Evolutionary conservation across 108 stramenopile genomes (phyloP).

Genomic region (Epithemia pelagica): DNA sequence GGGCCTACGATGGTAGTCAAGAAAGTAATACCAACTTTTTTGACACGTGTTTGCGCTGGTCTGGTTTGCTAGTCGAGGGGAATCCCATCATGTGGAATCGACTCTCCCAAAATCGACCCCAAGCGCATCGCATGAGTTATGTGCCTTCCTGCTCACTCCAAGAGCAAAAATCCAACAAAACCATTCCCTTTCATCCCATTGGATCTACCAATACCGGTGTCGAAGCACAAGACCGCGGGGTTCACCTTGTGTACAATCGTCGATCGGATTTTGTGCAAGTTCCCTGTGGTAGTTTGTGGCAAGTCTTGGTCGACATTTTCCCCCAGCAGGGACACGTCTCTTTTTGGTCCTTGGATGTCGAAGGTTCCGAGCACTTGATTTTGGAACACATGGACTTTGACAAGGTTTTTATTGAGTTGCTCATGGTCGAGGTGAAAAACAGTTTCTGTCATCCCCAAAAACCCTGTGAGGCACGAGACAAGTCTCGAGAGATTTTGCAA

Average conservation of each 20-base stretch:
- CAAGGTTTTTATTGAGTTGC: constrained; percentile 43
- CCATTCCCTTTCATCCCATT: neutral
- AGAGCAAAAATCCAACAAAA: constrained; percentile 1
- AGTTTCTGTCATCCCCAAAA: constrained; percentile 17
- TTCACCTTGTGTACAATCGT: neutral
- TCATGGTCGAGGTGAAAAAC: constrained; percentile 16
- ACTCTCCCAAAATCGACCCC: constrained; percentile 18
- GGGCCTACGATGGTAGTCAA: constrained; percentile 25
- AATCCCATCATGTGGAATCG: constrained; percentile 1
- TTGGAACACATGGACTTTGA: constrained; percentile 51
- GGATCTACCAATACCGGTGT: constrained; percentile 9
- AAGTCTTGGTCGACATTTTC: constrained; percentile 6
- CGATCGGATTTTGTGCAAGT: neutral
- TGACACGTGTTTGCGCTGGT: constrained; percentile 26
- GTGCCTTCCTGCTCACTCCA: neutral
- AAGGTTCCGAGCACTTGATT: constrained; percentile 31
- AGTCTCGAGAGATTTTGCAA: constrained; percentile 19
- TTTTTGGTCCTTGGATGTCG: constrained; percentile 28
- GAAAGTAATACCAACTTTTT: constrained; percentile 26
- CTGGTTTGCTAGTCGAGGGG: constrained; percentile 20
- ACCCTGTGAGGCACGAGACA: constrained; percentile 18
- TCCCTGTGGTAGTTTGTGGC: constrained; percentile 6
- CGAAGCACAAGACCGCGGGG: constrained; percentile 1
- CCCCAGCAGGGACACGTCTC: constrained; percentile 9
- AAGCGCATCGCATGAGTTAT: constrained; percentile 6